Base-by-base conservation (phyloP, 768 basidiomycete genomes). In the Pulveroboletus sp. region DNA sequence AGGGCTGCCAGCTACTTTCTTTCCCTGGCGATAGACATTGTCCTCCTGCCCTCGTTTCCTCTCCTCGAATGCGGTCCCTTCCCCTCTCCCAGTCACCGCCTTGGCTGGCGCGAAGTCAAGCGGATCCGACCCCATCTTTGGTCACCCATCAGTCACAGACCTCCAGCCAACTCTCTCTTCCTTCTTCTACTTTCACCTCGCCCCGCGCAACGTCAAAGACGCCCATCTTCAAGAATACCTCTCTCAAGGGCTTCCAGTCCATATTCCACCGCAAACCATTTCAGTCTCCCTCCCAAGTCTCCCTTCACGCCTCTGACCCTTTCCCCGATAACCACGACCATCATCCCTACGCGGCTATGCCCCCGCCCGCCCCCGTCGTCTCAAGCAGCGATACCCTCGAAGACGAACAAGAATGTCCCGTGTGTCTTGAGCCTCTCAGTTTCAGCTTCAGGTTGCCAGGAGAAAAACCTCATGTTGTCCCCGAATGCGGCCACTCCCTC, bases 401-500 rank as follows among this genome's bases (percentile, higher is more conserved):
- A 21, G 88, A 91, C 47, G 93, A 94, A 62, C 86, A 88, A 46
- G 89, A 87, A 62, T 99, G 96, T 60, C 95, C 95, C 11, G 92
- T 99, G 58, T 99, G 95, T 70, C 84, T 96, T 58, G 95, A 98
- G 63, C 89, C 91, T 2, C 81, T 99, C 64, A 87, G 86, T 64
- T 93, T 93, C 69, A 87, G 84, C 69, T 96, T 93, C 71, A 79
- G 93, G 54, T 72, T 99, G 13, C 89, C 91, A 0, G 96, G 96
- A 8, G 96, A 99, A 74, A 97, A 94, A 65, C 92, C 95, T 8
- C 94, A 97, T 65, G 87, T 99, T 55, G 88, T 96, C 40, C 95
- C 96, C 28, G 91, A 94, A 65, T 99, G 96, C 59, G 94, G 96
- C 33, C 96, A 99, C 73, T 87, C 92, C 32, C 81, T 99, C n/a